A percentile compares a stretch with the other conserved stretches of the same genome.
Conservation (phyloP, 371 early-diverging fungal genomes). For the Rhizopus arrhizus region DNA sequence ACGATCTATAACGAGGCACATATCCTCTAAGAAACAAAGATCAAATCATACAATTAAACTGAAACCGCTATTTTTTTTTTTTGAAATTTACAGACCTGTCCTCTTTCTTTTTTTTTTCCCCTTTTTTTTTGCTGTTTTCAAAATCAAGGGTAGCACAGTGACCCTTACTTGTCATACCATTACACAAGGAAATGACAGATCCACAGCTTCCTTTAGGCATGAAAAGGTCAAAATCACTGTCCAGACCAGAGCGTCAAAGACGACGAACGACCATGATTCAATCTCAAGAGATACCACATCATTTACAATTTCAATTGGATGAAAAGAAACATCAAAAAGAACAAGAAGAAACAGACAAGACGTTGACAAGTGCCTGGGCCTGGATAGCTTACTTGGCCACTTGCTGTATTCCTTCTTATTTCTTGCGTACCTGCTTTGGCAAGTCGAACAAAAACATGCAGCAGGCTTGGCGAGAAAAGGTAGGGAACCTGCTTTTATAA, state of each 20-base stretch:
- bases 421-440: conserved; percentile 50
- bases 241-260: conserved; percentile 52
- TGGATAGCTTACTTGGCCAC: conserved; percentile 56
- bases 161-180: neutral
- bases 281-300: conserved; percentile 3
- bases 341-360: conserved; percentile 46
- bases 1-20: neutral
- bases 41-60: too few species aligned
- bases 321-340: conserved; percentile 30
- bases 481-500: conserved; percentile 15
- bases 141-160: too few species aligned
- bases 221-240: conserved; percentile 38
- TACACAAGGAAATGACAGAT: neutral
- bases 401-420: conserved; percentile 54
- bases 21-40: neutral
- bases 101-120: neutral
- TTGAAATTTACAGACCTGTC: neutral
- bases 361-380: conserved; percentile 52
- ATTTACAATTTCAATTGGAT: conserved; percentile 24
- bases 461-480: conserved; percentile 76
- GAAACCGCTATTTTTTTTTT: neutral
- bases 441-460: conserved; percentile 52
- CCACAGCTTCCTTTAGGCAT: neutral
- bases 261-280: conserved; percentile 32
- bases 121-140: neutral